Conservation (phyloP, 2,329 filamentous ascomycete genomes). For the Talaromyces sp. region DNA sequence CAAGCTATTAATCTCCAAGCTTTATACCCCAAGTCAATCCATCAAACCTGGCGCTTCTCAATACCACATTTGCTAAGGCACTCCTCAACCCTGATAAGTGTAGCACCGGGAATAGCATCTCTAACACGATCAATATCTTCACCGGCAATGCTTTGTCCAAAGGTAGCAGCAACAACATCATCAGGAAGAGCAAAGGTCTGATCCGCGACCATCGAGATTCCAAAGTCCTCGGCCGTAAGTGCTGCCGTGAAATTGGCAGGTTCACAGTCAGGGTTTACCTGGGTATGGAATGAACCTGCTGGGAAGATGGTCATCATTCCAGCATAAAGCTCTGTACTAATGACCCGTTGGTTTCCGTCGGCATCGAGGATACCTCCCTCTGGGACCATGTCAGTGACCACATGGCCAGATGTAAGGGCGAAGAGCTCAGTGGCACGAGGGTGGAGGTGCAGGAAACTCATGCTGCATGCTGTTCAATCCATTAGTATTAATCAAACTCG, state of each 20-base stretch:
- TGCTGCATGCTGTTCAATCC: slow-evolving; percentile 24
- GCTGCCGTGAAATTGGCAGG: slow-evolving; percentile 28
- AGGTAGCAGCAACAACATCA: slow-evolving; percentile 22
- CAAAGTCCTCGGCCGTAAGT: slow-evolving; percentile 26
- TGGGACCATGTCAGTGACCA: slow-evolving; percentile 25
- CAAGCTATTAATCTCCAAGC: no score
- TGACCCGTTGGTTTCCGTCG: slow-evolving; percentile 21
- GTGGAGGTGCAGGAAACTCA: slow-evolving; percentile 30
- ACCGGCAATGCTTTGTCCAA: slow-evolving; percentile 25
- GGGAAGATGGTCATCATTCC: slow-evolving; percentile 29
- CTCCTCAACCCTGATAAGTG: slow-evolving; percentile 26
- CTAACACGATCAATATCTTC: slow-evolving; percentile 26
- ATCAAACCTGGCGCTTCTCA: slow-evolving; percentile 16
- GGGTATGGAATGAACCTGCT: slow-evolving; percentile 30
- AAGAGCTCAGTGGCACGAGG: slow-evolving; percentile 30
- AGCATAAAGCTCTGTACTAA: slow-evolving; percentile 16
- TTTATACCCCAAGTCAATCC: no score
- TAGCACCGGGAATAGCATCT: slow-evolving; percentile 17
- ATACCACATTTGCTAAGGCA: slow-evolving; percentile 29
- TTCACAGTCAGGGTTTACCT: slow-evolving; percentile 31
- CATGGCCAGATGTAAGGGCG: slow-evolving; percentile 18
- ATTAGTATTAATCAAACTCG: slow-evolving; percentile 1
- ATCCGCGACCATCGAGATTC: slow-evolving; percentile 21
- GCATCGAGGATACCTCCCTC: slow-evolving; percentile 16
- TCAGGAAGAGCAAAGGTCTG: slow-evolving; percentile 23